Base-by-base conservation (phyloP, 2,329 filamentous ascomycete species). In the Pseudocercospora vitis region DNA sequence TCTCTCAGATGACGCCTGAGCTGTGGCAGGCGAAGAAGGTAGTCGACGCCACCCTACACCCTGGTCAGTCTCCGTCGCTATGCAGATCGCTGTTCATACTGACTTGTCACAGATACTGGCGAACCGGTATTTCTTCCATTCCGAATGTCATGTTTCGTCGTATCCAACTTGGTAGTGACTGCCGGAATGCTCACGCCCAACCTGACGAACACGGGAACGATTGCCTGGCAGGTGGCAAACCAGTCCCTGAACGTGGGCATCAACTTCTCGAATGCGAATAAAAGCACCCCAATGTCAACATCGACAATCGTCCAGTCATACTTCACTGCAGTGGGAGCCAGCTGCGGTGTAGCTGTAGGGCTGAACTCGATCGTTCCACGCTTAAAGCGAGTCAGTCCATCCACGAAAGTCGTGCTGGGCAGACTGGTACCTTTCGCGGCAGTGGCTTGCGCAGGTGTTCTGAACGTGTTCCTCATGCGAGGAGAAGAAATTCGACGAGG, bases 381-480 rank as follows among this genome's bases (percentile, higher is more conserved):
- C 7, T 78, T 99, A 24, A 90, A 87, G 70, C 76, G 81, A 55
- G 77, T 97, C 42, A 83, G 86, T 12, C 88, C 89, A 0, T 83
- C 83, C 49, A 88, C 91, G 2, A 85, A 85, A 56, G 80, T 86
- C 32, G 83, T 95, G 16, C 83, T 97, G 2, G 81, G 84, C 50
- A 86, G 94, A n/a, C 82, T 99, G 7, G 91, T 97, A 5, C 94
- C 94, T 21, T 99, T 99, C 69, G 94, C 92, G 0, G 94, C 94
- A 9, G 94, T 99, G 8, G 92, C 92, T 24, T 88, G 85, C 55
- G 94, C 94, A 3, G 91, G 91, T 66, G 90, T 86, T 1, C 80
- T 99, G 58, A 99, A 99, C 73, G 94, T 96, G 21, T 95, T 96
- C 74, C 82, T 99, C 51, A 99, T 99, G 94, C 89, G 94, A 55